Conservation (phyloP, 176 grass and related monocot species). For the maize (Zea mays) region Zm-B73-REFERENCE-NAM-5.0 NC_050097.1:225115001-225115500, state of each 20-base stretch:
- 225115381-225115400: slow-evolving; percentile 62
- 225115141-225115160: slow-evolving; percentile 44
- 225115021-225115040: not conserved
- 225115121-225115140: slow-evolving; percentile 23
- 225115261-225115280: not conserved
- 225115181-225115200: slow-evolving; percentile 9
- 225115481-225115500: slow-evolving; percentile 38
- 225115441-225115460: slow-evolving; percentile 86
- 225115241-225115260: not conserved
- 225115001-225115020: too few species aligned
- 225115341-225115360: slow-evolving; percentile 55
- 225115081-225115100: slow-evolving; percentile 24
- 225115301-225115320: not conserved
- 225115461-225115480: slow-evolving; percentile 52
- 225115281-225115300: not conserved
- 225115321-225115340: slow-evolving; percentile 62
- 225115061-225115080: slow-evolving; percentile 33
- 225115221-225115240: slow-evolving; percentile 34
- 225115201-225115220: slow-evolving; percentile 25
- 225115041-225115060: slow-evolving; percentile 12
- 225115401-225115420: not conserved
- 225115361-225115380: slow-evolving; percentile 54
- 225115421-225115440: slow-evolving; percentile 49
- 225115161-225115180: slow-evolving; percentile 17
- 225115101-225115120: slow-evolving; percentile 38